Percentiles rank a stretch among this genome's conserved stretches.
phyloP scores from a whole-genome alignment of 805 yeast species.

The Kuraishia cidri region DNA sequence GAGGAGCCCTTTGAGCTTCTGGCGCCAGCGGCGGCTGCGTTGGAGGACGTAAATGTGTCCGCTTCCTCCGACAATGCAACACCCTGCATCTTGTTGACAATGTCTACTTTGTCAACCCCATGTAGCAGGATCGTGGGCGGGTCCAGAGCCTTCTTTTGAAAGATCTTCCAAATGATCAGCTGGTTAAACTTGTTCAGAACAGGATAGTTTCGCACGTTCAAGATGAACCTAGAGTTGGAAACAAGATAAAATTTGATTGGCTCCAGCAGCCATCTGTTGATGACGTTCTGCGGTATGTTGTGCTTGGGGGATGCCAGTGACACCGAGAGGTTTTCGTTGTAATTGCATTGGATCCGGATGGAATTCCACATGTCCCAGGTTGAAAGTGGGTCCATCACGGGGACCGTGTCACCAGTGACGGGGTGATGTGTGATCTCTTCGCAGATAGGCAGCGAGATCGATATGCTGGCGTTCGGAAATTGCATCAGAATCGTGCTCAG shows the following conservation, averaged over 20 bases:
- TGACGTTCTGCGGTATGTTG: conserved; percentile 37
- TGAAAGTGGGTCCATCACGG: conserved; percentile 34
- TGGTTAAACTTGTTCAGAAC: conserved; percentile 56
- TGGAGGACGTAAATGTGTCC: conserved; percentile 1
- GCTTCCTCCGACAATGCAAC: too few relatives aligned
- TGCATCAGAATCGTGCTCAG: conserved; percentile 12
- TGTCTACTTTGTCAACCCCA: conserved; percentile 35
- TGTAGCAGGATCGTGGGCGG: conserved; percentile 40
- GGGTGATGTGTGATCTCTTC: conserved; percentile 25
- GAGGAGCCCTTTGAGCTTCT: conserved; percentile 1
- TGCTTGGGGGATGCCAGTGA: conserved; percentile 67
- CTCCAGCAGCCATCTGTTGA: conserved; percentile 60
- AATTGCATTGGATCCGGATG: conserved; percentile 44
- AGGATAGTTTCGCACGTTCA: conserved; percentile 54
- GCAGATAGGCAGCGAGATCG: conserved; percentile 39
- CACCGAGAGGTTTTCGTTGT: conserved; percentile 50
- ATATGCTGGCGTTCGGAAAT: conserved; percentile 26
- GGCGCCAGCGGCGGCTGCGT: conserved; percentile 11
- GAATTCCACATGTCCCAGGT: conserved; percentile 77
- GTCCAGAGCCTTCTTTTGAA: conserved; percentile 28
- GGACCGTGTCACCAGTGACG: conserved; percentile 12
- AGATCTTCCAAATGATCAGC: conserved; percentile 30
- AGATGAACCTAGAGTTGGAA: conserved; percentile 46
- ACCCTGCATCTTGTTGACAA: conserved; percentile 9
- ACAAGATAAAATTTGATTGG: conserved; percentile 52